A percentile compares a stretch with the other conserved stretches of the same genome.
These are phyloP conservation scores for Alternaria postmessia DNA, from an alignment of 2,329 filamentous ascomycete genomes.

Conservation along the genomic window DNA sequence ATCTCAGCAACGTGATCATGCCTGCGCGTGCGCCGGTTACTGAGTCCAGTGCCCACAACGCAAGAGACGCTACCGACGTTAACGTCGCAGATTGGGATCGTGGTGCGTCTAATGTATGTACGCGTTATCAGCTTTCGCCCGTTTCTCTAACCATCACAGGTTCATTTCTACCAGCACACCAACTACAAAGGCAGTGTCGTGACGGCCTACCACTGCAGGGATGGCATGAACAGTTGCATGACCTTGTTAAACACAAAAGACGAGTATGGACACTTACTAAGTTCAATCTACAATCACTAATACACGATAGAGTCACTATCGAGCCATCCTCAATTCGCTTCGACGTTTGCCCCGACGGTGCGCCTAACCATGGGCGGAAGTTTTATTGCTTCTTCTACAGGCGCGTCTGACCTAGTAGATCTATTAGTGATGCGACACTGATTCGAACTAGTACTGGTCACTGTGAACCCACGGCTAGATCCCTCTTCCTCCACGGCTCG, in stretches of 20 bases:
- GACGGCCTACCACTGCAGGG: background rate
- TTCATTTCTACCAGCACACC: background rate
- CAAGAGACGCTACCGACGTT: background rate
- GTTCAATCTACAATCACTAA: background rate
- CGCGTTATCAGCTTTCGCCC: background rate
- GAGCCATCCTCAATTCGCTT: background rate
- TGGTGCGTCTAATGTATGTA: background rate
- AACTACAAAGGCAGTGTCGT: background rate
- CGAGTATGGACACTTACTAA: background rate
- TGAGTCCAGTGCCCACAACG: background rate
- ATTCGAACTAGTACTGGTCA: background rate
- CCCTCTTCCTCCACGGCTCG: background rate
- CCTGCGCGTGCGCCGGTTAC: background rate
- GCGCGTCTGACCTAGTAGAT: background rate
- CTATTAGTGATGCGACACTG: background rate
- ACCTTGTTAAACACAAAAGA: background rate
- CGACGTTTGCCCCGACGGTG: background rate
- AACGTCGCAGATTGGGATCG: background rate
- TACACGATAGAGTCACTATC: background rate
- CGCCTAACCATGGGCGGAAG: background rate
- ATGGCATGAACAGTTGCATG: background rate
- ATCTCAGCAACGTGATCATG: conserved; percentile 5
- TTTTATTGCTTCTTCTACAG: background rate
- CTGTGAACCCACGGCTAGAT: background rate
- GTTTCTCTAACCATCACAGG: background rate